Base-by-base conservation (phyloP, 495 filamentous ascomycete genomes). In the Trichoderma orchidacearum region DNA sequence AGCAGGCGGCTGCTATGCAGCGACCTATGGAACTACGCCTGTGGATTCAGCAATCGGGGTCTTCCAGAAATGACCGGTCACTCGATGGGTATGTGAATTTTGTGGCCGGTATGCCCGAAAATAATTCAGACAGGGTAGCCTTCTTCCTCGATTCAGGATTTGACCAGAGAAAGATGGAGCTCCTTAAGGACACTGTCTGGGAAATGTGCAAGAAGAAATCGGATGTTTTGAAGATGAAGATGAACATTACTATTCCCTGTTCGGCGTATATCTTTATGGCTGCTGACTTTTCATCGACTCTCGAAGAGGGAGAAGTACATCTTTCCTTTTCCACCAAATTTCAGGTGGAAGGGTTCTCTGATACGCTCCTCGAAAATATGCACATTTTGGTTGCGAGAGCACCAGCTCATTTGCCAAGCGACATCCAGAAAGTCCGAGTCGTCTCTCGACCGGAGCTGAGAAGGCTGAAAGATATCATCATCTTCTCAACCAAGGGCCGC, bases 381-480 rank as follows among this genome's bases (percentile, higher is more conserved):
- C 84, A 95, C 56, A 75, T 95, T 25, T 76, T 98, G 0, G 89
- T 96, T 8, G 87, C 86, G n/a, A 83, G 93, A 21, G 81, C 85
- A 3, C 91, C 93, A 0, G 86, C 90, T 1, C 81, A 89, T 61
- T 76, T 87, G 18, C 80, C 83, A 0, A 91, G 87, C 13, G 91
- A 98, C 65, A 85, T 98, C 2, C 91, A 96, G 62, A 79, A 81
- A 66, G 76, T 84, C 51, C 68, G 66, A 48, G 73, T 72, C 8
- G 70, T 80, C 5, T 71, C 87, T 71, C 76, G 84, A 41, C 69
- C 72, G 0, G 84, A 89, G 58, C 76, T 98, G 0, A 76, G 81
- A 4, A 77, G 83, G n/a, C 75, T 95, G 18, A 83, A 85, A 58
- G 88, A 96, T 64, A 86, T 96, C 5, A 85, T 95, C 57, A 80